Evolutionary conservation across 345 rosid species (phyloP), one percentile per base, ranked within the genome.

Genomic region (Ricinus communis): DNA sequence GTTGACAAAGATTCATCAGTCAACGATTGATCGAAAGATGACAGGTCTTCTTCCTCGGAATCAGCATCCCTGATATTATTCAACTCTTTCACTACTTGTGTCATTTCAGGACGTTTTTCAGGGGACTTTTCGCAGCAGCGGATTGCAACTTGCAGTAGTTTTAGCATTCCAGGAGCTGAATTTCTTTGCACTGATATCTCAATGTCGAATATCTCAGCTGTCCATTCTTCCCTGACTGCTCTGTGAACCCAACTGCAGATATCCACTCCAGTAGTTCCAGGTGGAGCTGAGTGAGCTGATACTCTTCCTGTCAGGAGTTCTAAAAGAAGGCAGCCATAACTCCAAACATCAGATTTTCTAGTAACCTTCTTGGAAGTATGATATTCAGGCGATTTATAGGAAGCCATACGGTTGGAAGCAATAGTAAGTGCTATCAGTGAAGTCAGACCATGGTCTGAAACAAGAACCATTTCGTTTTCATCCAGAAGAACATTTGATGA

Each of bases 181-280:
- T 69, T 77, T 76, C 80, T 79, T 62, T 77, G 82, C 30, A 50
- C 77, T 0, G 84, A 68, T 60, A 87, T 77, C 77, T 87, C 91
- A 11, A 47, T 14, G 46, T 87, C 89, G 24, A 85, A 81, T 31
- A 88, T 83, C 86, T 86, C 90, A 0, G 82, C 85, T 8, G 87
- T 85, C 90, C 90, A 86, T 67, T 86, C 90, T 67, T 88, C 93
- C 51, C 87, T 82, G 8, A 85, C 85, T 0, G 93, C 90, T 66
- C 84, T 40, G 41, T 80, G 77, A 57, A 88, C 86, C 93, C 90
- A 86, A 21, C 79, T 83, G 64, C 77, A 50, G 2, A 86, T 87
- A 49, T 88, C 87, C 14, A 78, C 85, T 7, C 85, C 84, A 24
- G 74, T 68, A 60, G 70, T 46, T 31, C 86, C 93, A 2, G 84